Evolutionary conservation across 805 yeast genomes (phyloP), one percentile per base, ranked within the genome.

Genomic region (Clavispora phyllophila): DNA sequence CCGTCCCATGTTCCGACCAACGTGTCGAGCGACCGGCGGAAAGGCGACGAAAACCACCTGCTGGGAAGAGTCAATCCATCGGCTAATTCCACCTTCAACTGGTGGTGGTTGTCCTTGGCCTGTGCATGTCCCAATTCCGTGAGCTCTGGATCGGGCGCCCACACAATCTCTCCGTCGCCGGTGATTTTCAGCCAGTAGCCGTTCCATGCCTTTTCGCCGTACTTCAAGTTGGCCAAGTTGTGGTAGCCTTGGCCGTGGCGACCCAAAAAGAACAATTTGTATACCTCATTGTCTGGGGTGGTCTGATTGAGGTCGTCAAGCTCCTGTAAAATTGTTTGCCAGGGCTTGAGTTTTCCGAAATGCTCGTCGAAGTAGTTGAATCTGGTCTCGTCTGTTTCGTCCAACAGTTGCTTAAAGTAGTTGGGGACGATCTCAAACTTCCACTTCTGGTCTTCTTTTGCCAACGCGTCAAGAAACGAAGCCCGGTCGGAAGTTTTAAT

Each of bases 161-260:
- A 76, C 3, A 61, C 63, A 10, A 66, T 54, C 17, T 68, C 58
- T 9, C 77, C 79, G 49, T 76, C 76, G 3, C 77, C 76, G 36
- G 62, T 57, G 25, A 63, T 43, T 33, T 60, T 61, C 35, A 72
- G 63, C 76, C 78, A 75, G 46, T 70, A 55, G 36, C 62, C 63
- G 43, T 73, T 67, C 79, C 79, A 75, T 12, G 51, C 67, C 27
- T 62, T 56, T 27, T 67, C 63, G 13, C 79, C 81, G 50, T 75
- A 75, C 39, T 60, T 62, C 14, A 61, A 39, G 49, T 73, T 72
- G 22, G 75, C 78, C 42, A 63, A 54, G 50, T 76, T 76, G 51
- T 76, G 81, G 52, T 51, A 74, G 2, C 81, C 81, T 47, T 76
- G 77, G 4, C 80, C 81, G 47, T 76, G 81, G 40, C 81, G 65